phyloP scores from a whole-genome alignment of 1,284 basidiomycete genomes.

The Phylloporus sp. region DNA sequence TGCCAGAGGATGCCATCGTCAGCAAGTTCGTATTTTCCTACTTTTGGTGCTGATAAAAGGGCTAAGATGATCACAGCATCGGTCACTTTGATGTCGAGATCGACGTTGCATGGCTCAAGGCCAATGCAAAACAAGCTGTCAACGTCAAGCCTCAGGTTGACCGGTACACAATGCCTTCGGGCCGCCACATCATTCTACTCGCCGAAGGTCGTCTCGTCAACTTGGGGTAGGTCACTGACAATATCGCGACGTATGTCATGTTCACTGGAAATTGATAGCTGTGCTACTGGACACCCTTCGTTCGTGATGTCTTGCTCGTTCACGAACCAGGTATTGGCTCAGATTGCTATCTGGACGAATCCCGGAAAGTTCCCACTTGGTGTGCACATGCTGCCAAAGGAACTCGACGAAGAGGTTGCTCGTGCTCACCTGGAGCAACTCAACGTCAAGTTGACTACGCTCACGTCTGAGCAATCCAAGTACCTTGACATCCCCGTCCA shows the following conservation, averaged over 20 bases:
- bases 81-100: constrained; percentile 99
- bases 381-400: constrained; percentile 97
- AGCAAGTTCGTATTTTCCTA: constrained; percentile 73
- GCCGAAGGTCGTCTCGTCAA: constrained; percentile 99
- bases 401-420: constrained; percentile 98
- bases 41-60: constrained; percentile 4
- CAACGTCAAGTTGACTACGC: constrained; percentile 91
- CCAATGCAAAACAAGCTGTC: constrained; percentile 81
- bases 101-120: constrained; percentile 98
- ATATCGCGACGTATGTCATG: not conserved
- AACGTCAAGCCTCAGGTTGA: constrained; percentile 99
- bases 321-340: constrained; percentile 97
- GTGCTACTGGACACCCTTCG: constrained; percentile 91
- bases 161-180: constrained; percentile 90
- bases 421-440: constrained; percentile 92
- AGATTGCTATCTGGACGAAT: constrained; percentile 98
- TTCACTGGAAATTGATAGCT: constrained; percentile 42
- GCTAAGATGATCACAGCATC: constrained; percentile 73
- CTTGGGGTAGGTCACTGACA: constrained; percentile 72
- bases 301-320: constrained; percentile 99
- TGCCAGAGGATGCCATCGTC: constrained; percentile 99
- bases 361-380: constrained; percentile 90
- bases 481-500: constrained; percentile 92
- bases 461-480: constrained; percentile 79
- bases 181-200: constrained; percentile 96